These are phyloP conservation scores for Chlorella variabilis DNA, from an alignment of 163 green algal species.

Conservation along the genomic window DNA sequence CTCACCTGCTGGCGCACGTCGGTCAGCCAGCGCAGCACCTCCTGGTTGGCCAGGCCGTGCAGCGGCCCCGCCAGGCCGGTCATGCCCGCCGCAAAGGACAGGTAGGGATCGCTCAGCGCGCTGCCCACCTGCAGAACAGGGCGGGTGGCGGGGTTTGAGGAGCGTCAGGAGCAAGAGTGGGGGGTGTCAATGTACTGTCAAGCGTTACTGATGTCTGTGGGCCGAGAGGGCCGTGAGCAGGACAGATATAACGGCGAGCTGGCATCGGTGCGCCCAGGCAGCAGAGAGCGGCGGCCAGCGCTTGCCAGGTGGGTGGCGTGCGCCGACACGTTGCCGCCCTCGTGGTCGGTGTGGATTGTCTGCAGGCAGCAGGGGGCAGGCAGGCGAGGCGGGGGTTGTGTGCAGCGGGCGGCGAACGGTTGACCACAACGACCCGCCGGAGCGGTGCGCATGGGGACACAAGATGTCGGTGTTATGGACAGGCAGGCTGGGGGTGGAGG, in stretches of 20 bases:
- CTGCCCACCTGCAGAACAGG: constrained; percentile 58
- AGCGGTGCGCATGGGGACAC: too few relatives aligned
- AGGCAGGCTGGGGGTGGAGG: background rate
- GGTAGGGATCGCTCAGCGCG: constrained; percentile 96
- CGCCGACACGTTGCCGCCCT: constrained; percentile 97
- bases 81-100: constrained; percentile 92
- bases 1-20: constrained; percentile 26
- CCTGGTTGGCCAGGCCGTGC: constrained; percentile 98
- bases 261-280: too few relatives aligned
- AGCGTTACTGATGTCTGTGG: too few relatives aligned
- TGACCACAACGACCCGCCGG: too few relatives aligned
- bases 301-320: constrained; percentile 94
- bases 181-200: too few relatives aligned
- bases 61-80: constrained; percentile 96
- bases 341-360: constrained; percentile 96
- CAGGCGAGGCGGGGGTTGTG: too few relatives aligned
- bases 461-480: background rate
- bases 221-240: too few relatives aligned
- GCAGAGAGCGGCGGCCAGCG: background rate
- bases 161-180: too few relatives aligned
- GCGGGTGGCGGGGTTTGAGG: too few relatives aligned
- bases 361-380: too few relatives aligned
- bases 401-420: too few relatives aligned
- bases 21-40: constrained; percentile 74
- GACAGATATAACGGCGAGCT: too few relatives aligned